Base-by-base conservation (phyloP, 2,329 filamentous ascomycete genomes). In the Fusarium azukiicola region DNA sequence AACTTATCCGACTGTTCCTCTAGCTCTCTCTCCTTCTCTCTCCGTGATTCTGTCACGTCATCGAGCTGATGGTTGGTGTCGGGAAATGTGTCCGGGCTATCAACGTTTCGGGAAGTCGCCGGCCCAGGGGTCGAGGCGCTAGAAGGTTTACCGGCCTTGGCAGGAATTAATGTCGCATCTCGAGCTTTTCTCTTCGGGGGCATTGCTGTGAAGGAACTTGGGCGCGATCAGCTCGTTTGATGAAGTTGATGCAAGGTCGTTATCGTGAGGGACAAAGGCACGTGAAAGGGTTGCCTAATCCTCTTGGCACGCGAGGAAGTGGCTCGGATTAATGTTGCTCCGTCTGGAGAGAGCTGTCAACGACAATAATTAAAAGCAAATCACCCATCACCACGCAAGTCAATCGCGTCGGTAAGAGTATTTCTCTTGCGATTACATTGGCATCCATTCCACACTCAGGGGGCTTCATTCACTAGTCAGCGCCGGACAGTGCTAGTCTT, bases 151-250 rank as follows among this genome's bases (percentile, higher is more conserved):
- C 64, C 38, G 44, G 21, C 64, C 21, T 76, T 72, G 12, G 63
- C 23, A 21, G 61, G 38, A 6, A 14, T 23, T n/a, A 67, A 61
- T 10, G 50, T 27, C 27, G 36, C 38, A 40, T n/a, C 17, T 23
- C 58, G 42, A 7, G 66, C 50, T 32, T 74, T 76, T 74, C 74
- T 67, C n/a, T 72, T 70, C 17, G 50, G 71, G 16, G 58, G 63
- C 67, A 73, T 75, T 44, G 42, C 16, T 44, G 42, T 16, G 42
- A 44, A 44, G 42, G 13, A 44, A 44, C 42, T 44, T 44, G 7
- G 42, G 16, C 42, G 42, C 12, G 42, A 13, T 44, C 42, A 44
- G 42, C 42, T 44, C 9, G 42, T 44, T 44, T 44, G 42, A 44
- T 44, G 42, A 44, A 44, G 42, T 14, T 44, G 42, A 44, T 13